Evolutionary conservation across 148 eudicot genomes (phyloP).

Genomic region (Suaeda aralocaspica): DNA sequence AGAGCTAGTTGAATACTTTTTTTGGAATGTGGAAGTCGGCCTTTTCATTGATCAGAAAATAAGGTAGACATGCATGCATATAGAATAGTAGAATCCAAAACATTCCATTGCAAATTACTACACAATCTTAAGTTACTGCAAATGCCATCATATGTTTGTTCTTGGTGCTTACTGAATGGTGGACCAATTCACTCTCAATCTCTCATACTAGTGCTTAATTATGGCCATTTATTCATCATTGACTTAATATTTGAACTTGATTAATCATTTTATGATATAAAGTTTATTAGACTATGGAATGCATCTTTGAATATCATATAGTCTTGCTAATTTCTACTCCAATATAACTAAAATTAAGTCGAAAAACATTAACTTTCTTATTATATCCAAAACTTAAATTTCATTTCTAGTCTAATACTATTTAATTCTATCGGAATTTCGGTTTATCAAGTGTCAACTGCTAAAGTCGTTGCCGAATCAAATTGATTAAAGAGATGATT

Average conservation of each 20-base stretch:
- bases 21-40: constrained; percentile 15
- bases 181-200: constrained; percentile 6
- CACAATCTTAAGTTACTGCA: background rate
- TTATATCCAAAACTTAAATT: too few species aligned
- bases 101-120: background rate
- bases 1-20: constrained; percentile 22
- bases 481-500: too few species aligned
- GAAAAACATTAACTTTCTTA: background rate
- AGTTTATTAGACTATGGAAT: background rate
- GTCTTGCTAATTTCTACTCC: background rate
- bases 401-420: too few species aligned
- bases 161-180: constrained; percentile 10
- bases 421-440: too few species aligned
- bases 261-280: background rate
- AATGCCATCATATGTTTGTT: background rate
- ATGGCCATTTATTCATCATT: background rate
- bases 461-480: too few species aligned
- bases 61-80: background rate
- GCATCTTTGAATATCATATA: background rate
- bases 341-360: background rate
- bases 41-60: background rate
- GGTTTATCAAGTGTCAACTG: too few species aligned
- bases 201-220: background rate
- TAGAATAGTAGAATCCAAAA: background rate
- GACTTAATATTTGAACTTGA: background rate